These are phyloP conservation scores for Pichia scutulata DNA, from an alignment of 805 yeast genomes.

Conservation along the genomic window DNA sequence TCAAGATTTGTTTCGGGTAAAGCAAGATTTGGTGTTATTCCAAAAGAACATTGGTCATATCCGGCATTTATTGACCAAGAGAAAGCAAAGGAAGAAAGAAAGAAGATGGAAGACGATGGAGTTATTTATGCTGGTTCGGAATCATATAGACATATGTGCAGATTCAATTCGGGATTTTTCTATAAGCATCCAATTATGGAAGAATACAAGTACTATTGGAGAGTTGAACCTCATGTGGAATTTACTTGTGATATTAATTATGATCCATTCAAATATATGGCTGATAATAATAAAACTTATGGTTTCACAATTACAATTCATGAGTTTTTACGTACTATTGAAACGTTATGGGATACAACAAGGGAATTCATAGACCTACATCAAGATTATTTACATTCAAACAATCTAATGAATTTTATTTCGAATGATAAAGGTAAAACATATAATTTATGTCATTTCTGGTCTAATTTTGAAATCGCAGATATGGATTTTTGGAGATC, in stretches of 20 bases:
- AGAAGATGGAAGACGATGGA: constrained; percentile 38
- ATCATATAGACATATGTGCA: constrained; percentile 41
- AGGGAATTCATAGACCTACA: constrained; percentile 35
- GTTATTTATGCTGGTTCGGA: constrained; percentile 36
- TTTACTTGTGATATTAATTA: constrained; percentile 53
- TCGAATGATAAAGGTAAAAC: constrained; percentile 54
- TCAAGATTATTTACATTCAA: constrained; percentile 33
- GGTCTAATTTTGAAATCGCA: constrained; percentile 76
- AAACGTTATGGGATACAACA: constrained; percentile 47
- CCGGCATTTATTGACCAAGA: constrained; percentile 75
- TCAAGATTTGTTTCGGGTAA: constrained; percentile 52
- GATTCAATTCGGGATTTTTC: constrained; percentile 44
- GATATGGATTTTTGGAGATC: constrained; percentile 63
- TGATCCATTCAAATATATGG: constrained; percentile 57
- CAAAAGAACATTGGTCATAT: constrained; percentile 77
- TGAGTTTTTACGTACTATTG: constrained; percentile 57
- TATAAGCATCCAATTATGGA: constrained; percentile 50
- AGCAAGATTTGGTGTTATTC: constrained; percentile 65
- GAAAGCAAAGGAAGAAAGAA: constrained; percentile 57
- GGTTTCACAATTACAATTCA: constrained; percentile 63
- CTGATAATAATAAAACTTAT: constrained; percentile 45
- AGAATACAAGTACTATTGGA: constrained; percentile 65
- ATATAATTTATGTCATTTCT: constrained; percentile 72
- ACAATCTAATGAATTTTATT: constrained; percentile 56
- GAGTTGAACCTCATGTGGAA: constrained; percentile 65